phyloP scores from a whole-genome alignment of 2,329 filamentous ascomycete genomes.

The Calycina marina region DNA sequence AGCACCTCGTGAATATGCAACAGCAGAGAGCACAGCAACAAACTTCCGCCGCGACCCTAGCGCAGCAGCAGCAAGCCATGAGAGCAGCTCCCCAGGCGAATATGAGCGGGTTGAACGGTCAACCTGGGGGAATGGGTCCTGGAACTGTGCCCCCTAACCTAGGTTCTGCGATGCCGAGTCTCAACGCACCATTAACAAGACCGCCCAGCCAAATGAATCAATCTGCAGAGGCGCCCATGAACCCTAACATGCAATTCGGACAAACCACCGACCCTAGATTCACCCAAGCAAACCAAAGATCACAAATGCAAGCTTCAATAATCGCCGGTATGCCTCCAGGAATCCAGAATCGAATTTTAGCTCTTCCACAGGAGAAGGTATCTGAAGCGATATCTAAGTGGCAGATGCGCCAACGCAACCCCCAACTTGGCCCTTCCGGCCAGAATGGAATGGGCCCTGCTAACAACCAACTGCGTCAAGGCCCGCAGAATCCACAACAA shows the following conservation, averaged over 20 bases:
- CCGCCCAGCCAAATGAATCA: constrained; percentile 19
- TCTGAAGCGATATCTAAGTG: constrained; percentile 36
- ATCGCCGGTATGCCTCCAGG: constrained; percentile 31
- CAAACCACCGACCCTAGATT: constrained; percentile 38
- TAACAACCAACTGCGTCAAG: constrained; percentile 16
- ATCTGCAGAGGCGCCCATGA: constrained; percentile 23
- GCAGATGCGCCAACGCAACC: no score
- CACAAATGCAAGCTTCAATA: constrained; percentile 25
- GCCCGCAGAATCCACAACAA: constrained; percentile 15
- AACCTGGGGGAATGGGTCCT: constrained; percentile 35
- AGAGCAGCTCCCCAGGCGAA: constrained; percentile 27
- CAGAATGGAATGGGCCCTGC: constrained; percentile 8
- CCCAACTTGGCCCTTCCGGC: no score
- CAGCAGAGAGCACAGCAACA: constrained; percentile 18
- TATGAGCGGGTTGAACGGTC: constrained; percentile 35
- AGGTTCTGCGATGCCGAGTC: constrained; percentile 41
- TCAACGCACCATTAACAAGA: constrained; percentile 37
- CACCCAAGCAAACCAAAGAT: constrained; percentile 34
- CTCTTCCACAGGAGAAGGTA: constrained; percentile 33
- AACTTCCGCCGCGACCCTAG: constrained; percentile 15
- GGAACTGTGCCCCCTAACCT: constrained; percentile 36
- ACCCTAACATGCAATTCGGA: constrained; percentile 33
- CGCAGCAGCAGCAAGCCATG: constrained; percentile 16
- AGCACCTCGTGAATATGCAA: constrained; percentile 19
- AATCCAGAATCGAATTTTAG: constrained; percentile 29